Base-by-base conservation (phyloP, 495 filamentous ascomycete species). In the Terfezia boudieri region DNA sequence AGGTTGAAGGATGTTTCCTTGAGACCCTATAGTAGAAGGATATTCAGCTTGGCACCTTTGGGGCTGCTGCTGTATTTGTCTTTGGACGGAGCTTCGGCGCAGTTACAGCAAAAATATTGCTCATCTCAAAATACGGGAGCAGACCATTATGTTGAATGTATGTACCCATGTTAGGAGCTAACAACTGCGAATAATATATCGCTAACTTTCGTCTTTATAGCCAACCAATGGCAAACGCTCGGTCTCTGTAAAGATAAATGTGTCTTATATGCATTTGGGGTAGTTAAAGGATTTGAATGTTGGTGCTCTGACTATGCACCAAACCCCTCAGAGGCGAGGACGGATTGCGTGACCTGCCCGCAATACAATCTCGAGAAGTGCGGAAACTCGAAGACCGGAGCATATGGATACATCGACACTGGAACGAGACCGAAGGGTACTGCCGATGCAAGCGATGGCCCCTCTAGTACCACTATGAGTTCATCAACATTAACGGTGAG, bases 291-390 rank as follows among this genome's bases (percentile, higher is more conserved):
- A 17, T 68, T 76, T 20, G 65, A 67, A 36, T 88, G 83, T 67
- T 88, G 83, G 83, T 88, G 83, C 65, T 80, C 81, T 2, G 76
- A 88, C 59, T 80, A 80, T 58, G 71, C 69, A 11, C 84, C 83
- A 0, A 70, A 61, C 12, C 60, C 69, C 16, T 68, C 70, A 23
- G 65, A 66, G 4, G 66, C 57, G 59, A 51, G 26, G 49, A 66
- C 61, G 22, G 65, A 75, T 14, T 88, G 83, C 66, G 60, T 68
- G 8, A 50, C 54, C 6, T 88, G 83, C 59, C 82, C 83, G 26
- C 83, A 83, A 17, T 88, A 77, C 61, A 75, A 73, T 6, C 51
- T 36, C 16, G 82, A 88, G 53, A 64, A 68, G 22, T 87, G 83
- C 64, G 83, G 83, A 53, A 75, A 71, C 58, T 53, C 65, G 38